Percentiles rank a stretch among this genome's conserved stretches.
Evolutionary conservation across 352 stramenopile genomes (phyloP).

Genomic region (Phytophthora uliginosa): DNA sequence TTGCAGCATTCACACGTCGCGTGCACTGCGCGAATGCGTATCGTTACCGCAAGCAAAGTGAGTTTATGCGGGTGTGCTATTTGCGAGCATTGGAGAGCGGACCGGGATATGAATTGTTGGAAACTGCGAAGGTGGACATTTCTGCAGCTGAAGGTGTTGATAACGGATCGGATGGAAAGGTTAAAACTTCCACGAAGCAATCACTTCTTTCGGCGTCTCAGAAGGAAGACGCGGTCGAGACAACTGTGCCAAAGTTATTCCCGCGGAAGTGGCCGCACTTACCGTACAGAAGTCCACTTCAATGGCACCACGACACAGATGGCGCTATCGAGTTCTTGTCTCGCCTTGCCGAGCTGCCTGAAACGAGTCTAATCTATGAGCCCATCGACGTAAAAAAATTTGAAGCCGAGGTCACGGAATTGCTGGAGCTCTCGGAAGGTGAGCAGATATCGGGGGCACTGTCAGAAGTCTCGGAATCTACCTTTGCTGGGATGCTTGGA

Average conservation of each 20-base stretch:
- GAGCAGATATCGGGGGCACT: background rate
- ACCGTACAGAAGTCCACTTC: slow-evolving; percentile 55
- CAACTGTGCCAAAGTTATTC: slow-evolving; percentile 49
- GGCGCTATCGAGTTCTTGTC: slow-evolving; percentile 57
- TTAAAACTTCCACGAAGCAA: slow-evolving; percentile 9
- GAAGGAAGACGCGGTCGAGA: slow-evolving; percentile 57
- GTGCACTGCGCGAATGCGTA: slow-evolving; percentile 58
- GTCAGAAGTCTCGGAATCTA: slow-evolving; percentile 27
- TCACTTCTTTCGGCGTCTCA: slow-evolving; percentile 33
- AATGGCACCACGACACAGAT: slow-evolving; percentile 56
- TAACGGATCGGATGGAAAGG: background rate
- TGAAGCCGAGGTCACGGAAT: slow-evolving; percentile 34
- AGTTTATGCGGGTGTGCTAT: slow-evolving; percentile 77
- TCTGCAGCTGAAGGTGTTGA: background rate
- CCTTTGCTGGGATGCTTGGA: slow-evolving; percentile 45
- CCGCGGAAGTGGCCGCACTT: slow-evolving; percentile 81
- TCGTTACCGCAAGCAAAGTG: slow-evolving; percentile 65
- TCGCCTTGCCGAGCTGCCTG: slow-evolving; percentile 60
- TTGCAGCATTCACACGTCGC: slow-evolving; percentile 48
- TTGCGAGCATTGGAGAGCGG: slow-evolving; percentile 57
- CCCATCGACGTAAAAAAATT: slow-evolving; percentile 64
- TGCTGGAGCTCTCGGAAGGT: slow-evolving; percentile 8
- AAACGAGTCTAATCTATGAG: slow-evolving; percentile 75
- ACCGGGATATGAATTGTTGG: slow-evolving; percentile 34
- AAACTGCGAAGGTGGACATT: slow-evolving; percentile 22